These are phyloP conservation scores for Metschnikowia lunata DNA, from an alignment of 805 yeast genomes.

Conservation along the genomic window DNA sequence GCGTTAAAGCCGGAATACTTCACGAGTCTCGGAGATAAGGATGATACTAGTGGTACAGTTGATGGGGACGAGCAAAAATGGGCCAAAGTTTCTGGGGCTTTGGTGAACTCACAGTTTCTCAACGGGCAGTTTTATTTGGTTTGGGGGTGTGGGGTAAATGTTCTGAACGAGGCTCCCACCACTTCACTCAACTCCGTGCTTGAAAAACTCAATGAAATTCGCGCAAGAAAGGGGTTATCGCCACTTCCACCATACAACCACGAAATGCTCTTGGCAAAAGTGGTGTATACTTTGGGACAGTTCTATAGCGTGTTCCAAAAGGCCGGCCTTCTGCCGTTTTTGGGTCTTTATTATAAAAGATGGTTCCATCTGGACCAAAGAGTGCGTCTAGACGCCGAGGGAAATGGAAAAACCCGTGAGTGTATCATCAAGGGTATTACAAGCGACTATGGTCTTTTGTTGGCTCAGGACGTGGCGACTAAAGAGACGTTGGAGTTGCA, in stretches of 20 bases:
- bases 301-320: slow-evolving; percentile 54
- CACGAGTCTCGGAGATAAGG: slow-evolving; percentile 24
- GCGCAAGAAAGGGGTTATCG: slow-evolving; percentile 39
- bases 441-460: slow-evolving; percentile 74
- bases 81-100: slow-evolving; percentile 76
- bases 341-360: slow-evolving; percentile 65
- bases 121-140: slow-evolving; percentile 60
- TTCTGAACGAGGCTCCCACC: slow-evolving; percentile 84
- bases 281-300: slow-evolving; percentile 60
- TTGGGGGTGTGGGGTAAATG: slow-evolving; percentile 84
- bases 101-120: slow-evolving; percentile 73
- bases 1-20: slow-evolving; percentile 61
- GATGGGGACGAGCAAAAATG: slow-evolving; percentile 60
- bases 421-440: slow-evolving; percentile 81
- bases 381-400: slow-evolving; percentile 48
- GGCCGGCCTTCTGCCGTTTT: slow-evolving; percentile 65
- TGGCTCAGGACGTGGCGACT: slow-evolving; percentile 64
- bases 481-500: slow-evolving; percentile 67
- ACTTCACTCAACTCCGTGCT: slow-evolving; percentile 78
- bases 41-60: slow-evolving; percentile 32
- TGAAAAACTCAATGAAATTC: slow-evolving; percentile 50
- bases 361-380: slow-evolving; percentile 82
- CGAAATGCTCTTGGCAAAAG: slow-evolving; percentile 60
- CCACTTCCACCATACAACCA: slow-evolving; percentile 44
- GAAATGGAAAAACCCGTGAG: slow-evolving; percentile 44